phyloP scores from a whole-genome alignment of 2,329 filamentous ascomycete species.

The Claviceps spartinae region DNA sequence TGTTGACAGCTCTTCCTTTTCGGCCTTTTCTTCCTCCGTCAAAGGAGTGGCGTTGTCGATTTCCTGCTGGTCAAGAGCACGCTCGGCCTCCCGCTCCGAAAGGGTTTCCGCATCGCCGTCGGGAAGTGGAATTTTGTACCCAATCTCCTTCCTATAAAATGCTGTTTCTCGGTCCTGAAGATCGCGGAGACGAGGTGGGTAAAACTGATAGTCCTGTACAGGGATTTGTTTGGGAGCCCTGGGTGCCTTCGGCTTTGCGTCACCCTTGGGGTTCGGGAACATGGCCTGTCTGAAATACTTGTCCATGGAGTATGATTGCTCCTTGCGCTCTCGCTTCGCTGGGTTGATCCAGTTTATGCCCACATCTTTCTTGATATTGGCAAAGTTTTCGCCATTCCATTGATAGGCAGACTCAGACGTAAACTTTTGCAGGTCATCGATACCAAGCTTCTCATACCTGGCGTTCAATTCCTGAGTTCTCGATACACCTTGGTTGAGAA shows the following conservation, averaged over 20 bases:
- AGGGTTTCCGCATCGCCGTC: constrained; percentile 83
- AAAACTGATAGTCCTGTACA: constrained; percentile 96
- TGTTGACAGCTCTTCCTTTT: constrained; percentile 69
- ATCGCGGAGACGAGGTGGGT: constrained; percentile 68
- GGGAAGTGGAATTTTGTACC: constrained; percentile 80
- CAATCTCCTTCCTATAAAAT: constrained; percentile 89
- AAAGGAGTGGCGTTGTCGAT: constrained; percentile 85
- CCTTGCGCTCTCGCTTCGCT: constrained; percentile 93
- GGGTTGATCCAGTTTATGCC: constrained; percentile 96
- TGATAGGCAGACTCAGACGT: constrained; percentile 95
- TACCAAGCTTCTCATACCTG: constrained; percentile 91
- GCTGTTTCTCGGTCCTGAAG: constrained; percentile 95
- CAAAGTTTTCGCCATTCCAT: constrained; percentile 97
- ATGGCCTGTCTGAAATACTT: constrained; percentile 94
- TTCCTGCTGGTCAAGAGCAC: constrained; percentile 74
- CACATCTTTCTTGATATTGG: constrained; percentile 81
- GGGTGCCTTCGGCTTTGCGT: constrained; percentile 90
- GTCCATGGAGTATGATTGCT: constrained; percentile 96
- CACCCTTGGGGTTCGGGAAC: constrained; percentile 64
- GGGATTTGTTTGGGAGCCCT: constrained; percentile 83
- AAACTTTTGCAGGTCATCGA: constrained; percentile 96
- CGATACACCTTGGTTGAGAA: constrained; percentile 74
- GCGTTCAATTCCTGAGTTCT: constrained; percentile 82
- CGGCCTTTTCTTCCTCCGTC: constrained; percentile 76
- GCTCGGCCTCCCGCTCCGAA: constrained; percentile 74